Evolutionary conservation across 306 rosid genomes (phyloP).

Genomic region (Casuarina cunninghamiana): DNA sequence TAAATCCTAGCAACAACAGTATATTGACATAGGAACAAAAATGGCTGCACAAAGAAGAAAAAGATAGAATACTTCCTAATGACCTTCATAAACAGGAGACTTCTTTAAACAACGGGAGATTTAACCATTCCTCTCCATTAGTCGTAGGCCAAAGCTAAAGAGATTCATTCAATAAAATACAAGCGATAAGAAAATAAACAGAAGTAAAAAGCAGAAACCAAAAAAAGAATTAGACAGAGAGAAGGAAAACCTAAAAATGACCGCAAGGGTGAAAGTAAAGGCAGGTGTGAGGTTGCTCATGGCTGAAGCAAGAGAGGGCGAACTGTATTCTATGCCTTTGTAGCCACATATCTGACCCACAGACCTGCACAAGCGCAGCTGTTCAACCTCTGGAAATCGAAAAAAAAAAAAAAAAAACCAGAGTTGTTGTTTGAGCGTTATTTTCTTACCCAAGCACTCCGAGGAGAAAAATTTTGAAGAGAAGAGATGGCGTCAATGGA

Average conservation of each 20-base stretch:
- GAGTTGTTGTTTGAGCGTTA: neutral
- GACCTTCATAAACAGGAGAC: neutral
- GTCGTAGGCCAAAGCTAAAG: neutral
- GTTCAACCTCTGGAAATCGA: neutral
- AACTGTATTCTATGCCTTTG: slow-evolving; percentile 47
- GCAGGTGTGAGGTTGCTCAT: slow-evolving; percentile 50
- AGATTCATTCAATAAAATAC: neutral
- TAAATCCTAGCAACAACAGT: neutral
- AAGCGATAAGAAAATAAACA: neutral
- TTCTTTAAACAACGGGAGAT: neutral
- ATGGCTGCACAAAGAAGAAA: neutral
- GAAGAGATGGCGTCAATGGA: slow-evolving; percentile 29
- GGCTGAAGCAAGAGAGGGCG: slow-evolving; percentile 48
- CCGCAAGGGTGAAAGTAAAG: slow-evolving; percentile 52
- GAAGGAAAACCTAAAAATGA: slow-evolving; percentile 46
- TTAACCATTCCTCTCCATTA: neutral
- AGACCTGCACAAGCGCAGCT: slow-evolving; percentile 31
- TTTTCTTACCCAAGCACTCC: slow-evolving; percentile 49
- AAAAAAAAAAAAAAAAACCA: neutral
- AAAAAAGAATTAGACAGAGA: neutral
- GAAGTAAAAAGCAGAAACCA: neutral
- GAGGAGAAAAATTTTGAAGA: slow-evolving; percentile 37
- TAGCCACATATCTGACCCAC: slow-evolving; percentile 32
- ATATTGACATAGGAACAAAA: too few relatives aligned
- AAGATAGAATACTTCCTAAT: neutral